Evolutionary conservation across 2,329 filamentous ascomycete species (phyloP).

Genomic region (Phialocephala sp.): DNA sequence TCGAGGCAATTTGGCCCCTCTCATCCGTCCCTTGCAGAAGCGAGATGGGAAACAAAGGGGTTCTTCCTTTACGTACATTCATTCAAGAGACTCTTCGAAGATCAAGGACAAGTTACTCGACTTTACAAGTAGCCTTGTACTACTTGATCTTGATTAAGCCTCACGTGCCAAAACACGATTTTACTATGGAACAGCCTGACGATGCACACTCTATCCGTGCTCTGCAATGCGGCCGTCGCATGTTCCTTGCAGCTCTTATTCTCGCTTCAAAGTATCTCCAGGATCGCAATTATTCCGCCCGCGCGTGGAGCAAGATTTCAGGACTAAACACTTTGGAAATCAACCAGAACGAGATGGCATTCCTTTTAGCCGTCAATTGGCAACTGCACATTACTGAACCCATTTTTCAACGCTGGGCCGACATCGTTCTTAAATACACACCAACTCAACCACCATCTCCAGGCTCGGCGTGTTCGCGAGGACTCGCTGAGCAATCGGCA

Average conservation of each 20-base stretch:
- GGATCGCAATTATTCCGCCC: constrained; percentile 95
- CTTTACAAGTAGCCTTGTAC: constrained; percentile 93
- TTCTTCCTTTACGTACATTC: constrained; percentile 90
- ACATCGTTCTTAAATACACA: constrained; percentile 86
- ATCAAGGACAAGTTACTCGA: constrained; percentile 96
- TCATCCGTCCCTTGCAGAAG: constrained; percentile 80
- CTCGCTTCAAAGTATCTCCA: constrained; percentile 97
- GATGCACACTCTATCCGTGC: constrained; percentile 76
- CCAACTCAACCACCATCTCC: constrained; percentile 60
- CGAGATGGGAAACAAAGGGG: constrained; percentile 74
- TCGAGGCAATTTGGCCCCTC: constrained; percentile 95
- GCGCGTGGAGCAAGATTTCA: constrained; percentile 99
- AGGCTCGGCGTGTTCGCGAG: constrained; percentile 43
- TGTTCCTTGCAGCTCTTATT: constrained; percentile 95
- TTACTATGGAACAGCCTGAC: constrained; percentile 82
- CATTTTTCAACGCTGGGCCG: constrained; percentile 90
- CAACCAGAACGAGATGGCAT: constrained; percentile 94
- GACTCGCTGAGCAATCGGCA: constrained; percentile 36
- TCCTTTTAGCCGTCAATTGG: constrained; percentile 90
- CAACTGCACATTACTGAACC: constrained; percentile 91
- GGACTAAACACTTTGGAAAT: constrained; percentile 93
- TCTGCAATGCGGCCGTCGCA: constrained; percentile 92
- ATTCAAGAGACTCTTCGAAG: constrained; percentile 96
- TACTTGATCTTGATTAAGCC: constrained; percentile 94
- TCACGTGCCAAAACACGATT: constrained; percentile 82